A percentile compares a stretch with the other conserved stretches of the same genome.
Evolutionary conservation across 495 filamentous ascomycete species (phyloP).

Genomic region (Viridothelium virens): DNA sequence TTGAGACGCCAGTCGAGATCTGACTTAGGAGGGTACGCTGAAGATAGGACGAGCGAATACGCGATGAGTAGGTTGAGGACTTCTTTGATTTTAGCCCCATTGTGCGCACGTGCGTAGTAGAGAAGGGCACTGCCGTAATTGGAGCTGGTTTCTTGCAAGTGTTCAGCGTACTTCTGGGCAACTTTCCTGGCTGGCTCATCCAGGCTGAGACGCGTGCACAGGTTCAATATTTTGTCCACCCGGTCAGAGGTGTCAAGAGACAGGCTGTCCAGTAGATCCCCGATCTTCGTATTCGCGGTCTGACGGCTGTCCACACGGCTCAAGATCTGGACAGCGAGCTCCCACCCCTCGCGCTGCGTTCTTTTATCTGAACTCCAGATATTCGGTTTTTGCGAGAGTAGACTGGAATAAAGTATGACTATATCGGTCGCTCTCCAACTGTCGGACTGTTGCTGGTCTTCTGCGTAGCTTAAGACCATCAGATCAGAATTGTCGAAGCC

Average conservation of each 20-base stretch:
- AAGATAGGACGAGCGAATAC: slow-evolving; percentile 73
- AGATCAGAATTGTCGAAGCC: slow-evolving; percentile 51
- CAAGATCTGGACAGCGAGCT: slow-evolving; percentile 70
- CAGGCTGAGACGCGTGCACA: slow-evolving; percentile 64
- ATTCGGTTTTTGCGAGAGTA: slow-evolving; percentile 40
- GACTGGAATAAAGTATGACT: slow-evolving; percentile 60
- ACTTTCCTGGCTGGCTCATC: slow-evolving; percentile 61
- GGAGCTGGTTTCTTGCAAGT: slow-evolving; percentile 54
- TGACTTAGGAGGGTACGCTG: slow-evolving; percentile 58
- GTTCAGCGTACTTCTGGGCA: slow-evolving; percentile 72
- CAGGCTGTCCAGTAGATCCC: slow-evolving; percentile 54
- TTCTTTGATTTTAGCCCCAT: slow-evolving; percentile 63
- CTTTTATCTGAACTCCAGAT: slow-evolving; percentile 29
- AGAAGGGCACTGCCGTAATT: slow-evolving; percentile 74
- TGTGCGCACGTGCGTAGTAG: slow-evolving; percentile 77
- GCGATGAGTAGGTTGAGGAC: slow-evolving; percentile 81
- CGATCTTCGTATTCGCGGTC: slow-evolving; percentile 58
- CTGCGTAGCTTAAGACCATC: slow-evolving; percentile 53
- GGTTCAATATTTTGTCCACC: slow-evolving; percentile 65
- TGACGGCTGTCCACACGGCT: slow-evolving; percentile 60
- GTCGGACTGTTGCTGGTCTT: slow-evolving; percentile 25
- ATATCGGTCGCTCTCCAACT: slow-evolving; percentile 36
- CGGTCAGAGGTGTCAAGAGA: slow-evolving; percentile 55
- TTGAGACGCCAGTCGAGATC: slow-evolving; percentile 63
- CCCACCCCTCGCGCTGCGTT: slow-evolving; percentile 63